Evolutionary conservation across 208 protist genomes (phyloP), one percentile per base, ranked within the genome.

Genomic region (Leishmania mexicana): DNA sequence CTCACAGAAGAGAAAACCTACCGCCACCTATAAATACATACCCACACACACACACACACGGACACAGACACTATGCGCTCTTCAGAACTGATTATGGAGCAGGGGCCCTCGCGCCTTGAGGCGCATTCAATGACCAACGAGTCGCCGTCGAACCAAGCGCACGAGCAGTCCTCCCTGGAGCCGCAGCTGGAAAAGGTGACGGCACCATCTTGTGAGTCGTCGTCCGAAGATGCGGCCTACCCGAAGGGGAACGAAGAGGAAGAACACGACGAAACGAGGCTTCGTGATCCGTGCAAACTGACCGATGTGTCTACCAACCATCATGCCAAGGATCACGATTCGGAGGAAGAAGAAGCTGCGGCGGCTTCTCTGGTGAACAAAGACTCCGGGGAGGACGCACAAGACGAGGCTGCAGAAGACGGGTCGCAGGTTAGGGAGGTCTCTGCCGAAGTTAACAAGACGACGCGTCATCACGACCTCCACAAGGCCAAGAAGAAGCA

Each of bases 401-500:
- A 17, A n/a, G 45, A 38, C 54, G 28, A 28, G 6, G 38, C 1
- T 72, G 40, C 19, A 72, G 67, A 8, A n/a, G 68, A 13, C 21
- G 42, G 3, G 24, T 11, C 8, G 40, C 15, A 38, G 21, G 65
- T 54, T 45, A 76, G 45, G 10, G 35, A 51, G 40, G 45, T 58
- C 35, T 71, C 76, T n/a, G 57, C 81, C 19, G 68, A 53, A 17
- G 38, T 60, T 15, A 31, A 64, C 7, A 77, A 78, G 47, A 81
- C 81, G 17, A 58, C 60, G 3, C 81, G 76, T 47, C 81, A 54
- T 7, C 13, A 8, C 40, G 65, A 75, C 53, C 65, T 54, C 49
- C 40, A 47, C 45, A 82, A 83, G 54, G 13, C 60, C 21, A 75
- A 80, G 40, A 79, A 68, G 38, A 83, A 75, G 49, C 8, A 3